Percentiles rank a stretch among this genome's conserved stretches.
phyloP scores from a whole-genome alignment of 148 eudicot genomes.

The Cornus controversa region DNA sequence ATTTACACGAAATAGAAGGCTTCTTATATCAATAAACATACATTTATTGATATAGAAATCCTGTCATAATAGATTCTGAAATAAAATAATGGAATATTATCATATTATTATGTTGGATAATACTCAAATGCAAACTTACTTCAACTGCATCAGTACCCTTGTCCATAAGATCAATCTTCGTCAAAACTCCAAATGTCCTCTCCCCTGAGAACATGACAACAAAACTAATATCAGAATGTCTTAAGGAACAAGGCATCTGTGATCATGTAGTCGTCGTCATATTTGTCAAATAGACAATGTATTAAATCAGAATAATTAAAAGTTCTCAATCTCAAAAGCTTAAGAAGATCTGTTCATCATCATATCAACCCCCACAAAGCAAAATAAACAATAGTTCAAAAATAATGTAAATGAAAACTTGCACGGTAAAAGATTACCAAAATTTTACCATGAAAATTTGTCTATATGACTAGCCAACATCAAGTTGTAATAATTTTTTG shows the following conservation, averaged over 20 bases:
- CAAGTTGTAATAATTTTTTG: too few relatives aligned
- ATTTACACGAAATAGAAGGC: not conserved
- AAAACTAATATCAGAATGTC: not conserved
- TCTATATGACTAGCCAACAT: too few relatives aligned
- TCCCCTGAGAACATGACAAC: conserved; percentile 39
- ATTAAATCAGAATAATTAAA: not conserved
- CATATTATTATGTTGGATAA: not conserved
- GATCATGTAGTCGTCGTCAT: not conserved
- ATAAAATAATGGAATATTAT: not conserved
- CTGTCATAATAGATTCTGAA: not conserved
- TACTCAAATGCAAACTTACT: conserved; percentile 35
- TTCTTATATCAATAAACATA: not conserved
- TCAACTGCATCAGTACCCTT: conserved; percentile 78
- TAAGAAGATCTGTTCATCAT: too few relatives aligned
- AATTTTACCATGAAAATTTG: too few relatives aligned
- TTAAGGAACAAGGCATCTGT: not conserved
- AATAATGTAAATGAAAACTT: too few relatives aligned
- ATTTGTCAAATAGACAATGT: not conserved
- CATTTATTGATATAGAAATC: not conserved
- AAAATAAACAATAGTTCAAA: too few relatives aligned
- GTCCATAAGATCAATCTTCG: conserved; percentile 80
- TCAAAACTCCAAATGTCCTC: conserved; percentile 77
- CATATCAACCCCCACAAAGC: too few relatives aligned
- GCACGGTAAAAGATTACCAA: too few relatives aligned
- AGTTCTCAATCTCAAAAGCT: not conserved